A percentile compares a stretch with the other conserved stretches of the same genome.
phyloP scores from a whole-genome alignment of 768 basidiomycete genomes.

The Boletus vinaceobasis region DNA sequence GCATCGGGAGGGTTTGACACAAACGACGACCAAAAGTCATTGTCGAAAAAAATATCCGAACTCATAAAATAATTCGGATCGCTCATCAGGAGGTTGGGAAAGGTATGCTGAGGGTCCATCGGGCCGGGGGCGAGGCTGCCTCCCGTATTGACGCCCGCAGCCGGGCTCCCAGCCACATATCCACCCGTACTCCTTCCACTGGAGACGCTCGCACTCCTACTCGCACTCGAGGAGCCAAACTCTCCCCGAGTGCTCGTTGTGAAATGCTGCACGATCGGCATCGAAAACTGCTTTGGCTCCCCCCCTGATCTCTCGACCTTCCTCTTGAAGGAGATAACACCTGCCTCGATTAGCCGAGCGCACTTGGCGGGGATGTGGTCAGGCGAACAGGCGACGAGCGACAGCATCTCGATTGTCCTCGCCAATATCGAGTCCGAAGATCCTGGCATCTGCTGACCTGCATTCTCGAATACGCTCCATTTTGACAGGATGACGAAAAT shows the following conservation, averaged over 20 bases:
- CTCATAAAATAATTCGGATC: constrained; percentile 32
- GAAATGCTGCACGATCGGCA: constrained; percentile 21
- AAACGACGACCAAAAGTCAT: constrained; percentile 43
- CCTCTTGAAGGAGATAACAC: constrained; percentile 29
- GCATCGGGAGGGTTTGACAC: constrained; percentile 33
- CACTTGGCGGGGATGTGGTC: constrained; percentile 42
- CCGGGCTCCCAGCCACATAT: constrained; percentile 11
- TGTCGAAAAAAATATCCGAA: constrained; percentile 41
- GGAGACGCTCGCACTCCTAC: constrained; percentile 15
- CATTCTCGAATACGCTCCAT: constrained; percentile 37
- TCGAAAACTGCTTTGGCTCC: constrained; percentile 19
- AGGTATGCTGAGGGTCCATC: constrained; percentile 20
- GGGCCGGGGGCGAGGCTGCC: background rate
- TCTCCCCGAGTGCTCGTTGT: constrained; percentile 13
- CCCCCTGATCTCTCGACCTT: constrained; percentile 25
- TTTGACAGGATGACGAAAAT: constrained; percentile 42
- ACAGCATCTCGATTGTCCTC: constrained; percentile 34
- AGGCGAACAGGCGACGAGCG: constrained; percentile 33
- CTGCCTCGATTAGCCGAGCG: constrained; percentile 39
- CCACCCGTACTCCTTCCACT: constrained; percentile 15
- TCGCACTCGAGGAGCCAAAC: constrained; percentile 14
- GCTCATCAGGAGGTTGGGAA: constrained; percentile 21
- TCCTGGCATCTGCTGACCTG: constrained; percentile 33
- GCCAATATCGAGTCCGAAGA: constrained; percentile 37
- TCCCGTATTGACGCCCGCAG: background rate